These are phyloP conservation scores for Clavariopsis aquatica DNA, from an alignment of 495 filamentous ascomycete genomes.

Conservation along the genomic window DNA sequence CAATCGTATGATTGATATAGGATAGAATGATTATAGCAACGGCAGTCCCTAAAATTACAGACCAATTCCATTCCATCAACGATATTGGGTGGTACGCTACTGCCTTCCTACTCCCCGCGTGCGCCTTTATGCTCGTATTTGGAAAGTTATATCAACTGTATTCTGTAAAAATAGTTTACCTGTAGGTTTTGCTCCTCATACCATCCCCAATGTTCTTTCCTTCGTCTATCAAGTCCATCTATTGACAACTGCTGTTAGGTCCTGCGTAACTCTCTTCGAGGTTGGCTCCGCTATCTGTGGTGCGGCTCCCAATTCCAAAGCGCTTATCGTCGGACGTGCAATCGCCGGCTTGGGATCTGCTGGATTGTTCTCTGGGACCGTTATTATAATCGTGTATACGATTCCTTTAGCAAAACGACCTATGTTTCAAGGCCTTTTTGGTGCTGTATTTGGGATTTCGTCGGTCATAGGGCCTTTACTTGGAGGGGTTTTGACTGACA, in stretches of 20 bases:
- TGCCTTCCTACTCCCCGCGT: slow-evolving; percentile 71
- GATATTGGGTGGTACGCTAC: slow-evolving; percentile 80
- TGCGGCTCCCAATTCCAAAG: slow-evolving; percentile 8
- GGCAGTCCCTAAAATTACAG: slow-evolving; percentile 78
- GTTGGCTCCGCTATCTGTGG: slow-evolving; percentile 72
- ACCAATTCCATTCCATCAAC: slow-evolving; percentile 68
- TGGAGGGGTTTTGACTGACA: slow-evolving; percentile 43
- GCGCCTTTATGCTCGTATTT: slow-evolving; percentile 66
- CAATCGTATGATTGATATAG: background rate
- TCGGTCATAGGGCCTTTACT: slow-evolving; percentile 47
- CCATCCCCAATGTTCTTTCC: slow-evolving; percentile 57
- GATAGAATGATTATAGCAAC: slow-evolving; percentile 42
- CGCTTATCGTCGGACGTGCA: slow-evolving; percentile 35
- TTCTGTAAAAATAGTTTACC: slow-evolving; percentile 54
- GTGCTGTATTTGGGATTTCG: slow-evolving; percentile 80
- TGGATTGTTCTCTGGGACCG: slow-evolving; percentile 54
- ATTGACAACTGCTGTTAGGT: slow-evolving; percentile 68
- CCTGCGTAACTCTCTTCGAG: slow-evolving; percentile 75
- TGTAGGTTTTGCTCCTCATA: background rate
- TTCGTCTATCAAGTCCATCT: slow-evolving; percentile 66
- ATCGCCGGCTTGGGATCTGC: slow-evolving; percentile 32
- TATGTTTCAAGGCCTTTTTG: slow-evolving; percentile 69
- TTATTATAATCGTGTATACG: slow-evolving; percentile 75
- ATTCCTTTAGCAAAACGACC: slow-evolving; percentile 72
- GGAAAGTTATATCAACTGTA: slow-evolving; percentile 80